phyloP scores from a whole-genome alignment of 768 basidiomycete genomes.

The Leucogyrophana mollusca region DNA sequence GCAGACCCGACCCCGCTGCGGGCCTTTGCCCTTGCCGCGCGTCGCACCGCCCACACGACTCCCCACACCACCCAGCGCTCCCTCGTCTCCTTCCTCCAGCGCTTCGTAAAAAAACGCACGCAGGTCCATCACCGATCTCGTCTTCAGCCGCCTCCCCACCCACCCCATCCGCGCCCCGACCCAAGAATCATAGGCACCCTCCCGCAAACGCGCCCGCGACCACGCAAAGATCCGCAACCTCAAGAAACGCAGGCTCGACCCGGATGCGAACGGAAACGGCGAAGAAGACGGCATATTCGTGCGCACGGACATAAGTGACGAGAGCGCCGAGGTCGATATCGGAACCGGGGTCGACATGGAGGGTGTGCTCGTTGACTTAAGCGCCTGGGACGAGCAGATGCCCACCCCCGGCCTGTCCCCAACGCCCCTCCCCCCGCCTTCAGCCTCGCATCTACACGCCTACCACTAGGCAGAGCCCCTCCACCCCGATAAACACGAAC shows the following conservation, averaged over 20 bases:
- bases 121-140: slow-evolving; percentile 46
- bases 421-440: background rate
- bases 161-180: slow-evolving; percentile 14
- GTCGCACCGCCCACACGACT: slow-evolving; percentile 33
- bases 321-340: slow-evolving; percentile 61
- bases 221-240: slow-evolving; percentile 54
- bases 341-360: too few relatives aligned
- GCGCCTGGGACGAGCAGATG: too few relatives aligned
- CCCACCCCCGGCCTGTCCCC: slow-evolving; percentile 3
- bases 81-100: slow-evolving; percentile 53
- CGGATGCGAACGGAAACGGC: slow-evolving; percentile 24
- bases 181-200: slow-evolving; percentile 15
- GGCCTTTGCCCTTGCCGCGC: slow-evolving; percentile 40
- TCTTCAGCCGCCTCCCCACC: slow-evolving; percentile 26
- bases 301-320: slow-evolving; percentile 56
- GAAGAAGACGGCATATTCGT: slow-evolving; percentile 46
- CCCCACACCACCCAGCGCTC: slow-evolving; percentile 42
- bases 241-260: slow-evolving; percentile 49
- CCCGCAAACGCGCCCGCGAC: slow-evolving; percentile 39
- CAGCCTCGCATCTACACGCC: background rate
- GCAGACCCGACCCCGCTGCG: slow-evolving; percentile 57
- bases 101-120: slow-evolving; percentile 54
- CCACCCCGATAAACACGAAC: too few relatives aligned
- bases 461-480: too few relatives aligned
- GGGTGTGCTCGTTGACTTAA: too few relatives aligned